Evolutionary conservation across 1,139 yeast species (phyloP).

Genomic region (Blastobotrys serpentis): DNA sequence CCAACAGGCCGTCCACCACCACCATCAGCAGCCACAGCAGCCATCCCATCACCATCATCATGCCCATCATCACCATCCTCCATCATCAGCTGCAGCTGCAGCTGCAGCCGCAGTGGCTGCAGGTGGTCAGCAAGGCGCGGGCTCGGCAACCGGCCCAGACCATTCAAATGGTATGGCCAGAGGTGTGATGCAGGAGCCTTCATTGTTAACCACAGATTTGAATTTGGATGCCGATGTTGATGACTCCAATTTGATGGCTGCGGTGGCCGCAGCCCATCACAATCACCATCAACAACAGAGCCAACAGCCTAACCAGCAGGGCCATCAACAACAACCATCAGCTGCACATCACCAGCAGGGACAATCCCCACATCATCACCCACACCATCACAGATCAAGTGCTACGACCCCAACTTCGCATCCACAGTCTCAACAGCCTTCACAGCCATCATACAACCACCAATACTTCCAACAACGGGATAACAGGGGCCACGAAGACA

Average conservation of each 20-base stretch:
- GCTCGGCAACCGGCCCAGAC: neutral
- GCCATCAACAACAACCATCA: conserved; percentile 18
- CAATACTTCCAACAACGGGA: conserved; percentile 25
- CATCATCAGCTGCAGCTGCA: conserved; percentile 21
- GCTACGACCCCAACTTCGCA: conserved; percentile 5
- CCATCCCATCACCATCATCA: conserved; percentile 25
- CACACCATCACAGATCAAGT: conserved; percentile 8
- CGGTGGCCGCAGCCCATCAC: conserved; percentile 56
- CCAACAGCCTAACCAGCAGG: conserved; percentile 10
- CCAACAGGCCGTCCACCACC: conserved; percentile 11
- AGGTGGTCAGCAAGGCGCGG: conserved; percentile 5
- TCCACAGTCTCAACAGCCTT: conserved; percentile 21
- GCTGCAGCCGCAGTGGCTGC: conserved; percentile 20
- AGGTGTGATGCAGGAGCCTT: conserved; percentile 17
- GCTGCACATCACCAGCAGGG: conserved; percentile 6
- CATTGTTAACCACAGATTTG: conserved; percentile 24
- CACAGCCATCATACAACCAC: conserved; percentile 28
- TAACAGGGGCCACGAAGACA: conserved; percentile 26
- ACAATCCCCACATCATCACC: conserved; percentile 15
- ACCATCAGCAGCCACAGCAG: conserved; percentile 25
- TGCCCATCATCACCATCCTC: conserved; percentile 18
- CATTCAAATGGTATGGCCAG: neutral
- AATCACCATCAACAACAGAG: conserved; percentile 24
- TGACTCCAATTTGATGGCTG: conserved; percentile 54
- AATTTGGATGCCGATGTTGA: conserved; percentile 49